Base-by-base conservation (phyloP, 2,329 filamentous ascomycete species). In the Fonsecaea pedrosoi region DNA sequence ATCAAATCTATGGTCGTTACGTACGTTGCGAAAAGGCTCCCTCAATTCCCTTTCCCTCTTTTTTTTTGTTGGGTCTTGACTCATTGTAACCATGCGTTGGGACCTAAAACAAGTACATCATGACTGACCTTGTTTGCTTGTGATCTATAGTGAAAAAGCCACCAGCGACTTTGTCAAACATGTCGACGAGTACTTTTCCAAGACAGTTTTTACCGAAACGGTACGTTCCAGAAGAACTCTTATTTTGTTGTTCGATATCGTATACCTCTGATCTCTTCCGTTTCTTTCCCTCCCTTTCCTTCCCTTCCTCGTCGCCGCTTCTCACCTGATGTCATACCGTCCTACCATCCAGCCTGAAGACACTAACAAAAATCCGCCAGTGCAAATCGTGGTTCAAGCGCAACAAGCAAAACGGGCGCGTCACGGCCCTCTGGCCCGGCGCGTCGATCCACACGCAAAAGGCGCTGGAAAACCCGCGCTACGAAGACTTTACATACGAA, bases 1-100 rank as follows among this genome's bases (percentile, higher is more conserved):
- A 40, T 67, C 13, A 60, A 60, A 18, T 67, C 61, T 3, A 60
- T 67, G 61, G 38, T 50, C 9, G 37, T 63, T 12, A 64, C 45
- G 65, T 64, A 59, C 13, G 60, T 54, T 25, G 25, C 25, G 25
- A 25, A 42, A 42, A 42, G 40, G 25, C 25, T 3, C 32, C 8
- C 54, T 38, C 32, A 12, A 38, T 6, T 34, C 34, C 30, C 40
- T 7, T 42, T 42, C 18, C 4, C 40, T 18, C 2, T 2, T 21
- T 21, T 21, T 21, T 21, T 21, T 1, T 1, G 21, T 21, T 21
- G 21, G 21, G 1, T 21, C 25, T 25, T 25, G 25, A 25, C 25
- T 42, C 5, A 42, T n/a, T 7, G 2, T 13, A 12, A 42, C 15
- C 40, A 42, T 42, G 40, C 40, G 4, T 42, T 42, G 40, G 40